Base-by-base conservation (phyloP, 768 basidiomycete genomes). In the Rhizopogon vinicolor region DNA sequence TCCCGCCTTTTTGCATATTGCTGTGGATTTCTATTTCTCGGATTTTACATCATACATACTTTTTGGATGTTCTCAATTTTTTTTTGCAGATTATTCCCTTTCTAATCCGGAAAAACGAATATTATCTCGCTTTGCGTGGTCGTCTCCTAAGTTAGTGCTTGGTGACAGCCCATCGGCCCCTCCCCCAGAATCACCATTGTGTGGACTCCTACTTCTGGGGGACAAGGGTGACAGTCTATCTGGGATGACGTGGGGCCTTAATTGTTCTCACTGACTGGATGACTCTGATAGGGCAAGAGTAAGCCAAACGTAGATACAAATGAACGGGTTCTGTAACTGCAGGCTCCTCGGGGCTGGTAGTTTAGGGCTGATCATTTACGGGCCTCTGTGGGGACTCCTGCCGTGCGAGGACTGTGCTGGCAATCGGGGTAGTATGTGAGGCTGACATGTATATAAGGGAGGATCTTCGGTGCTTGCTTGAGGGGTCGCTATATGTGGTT, bases 311-410 rank as follows among this genome's bases (percentile, higher is more conserved):
- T 76, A 73, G 75, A 83, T 75, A 77, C 76, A 80, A 73, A 70
- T 66, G 48, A 25, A 63, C 65, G 52, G 37, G 22, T 45, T 53
- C 44, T 19, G 25, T 46, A 8, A 25, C 52, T 56, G 52, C 52
- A 33, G 31, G 51, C 52, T 41, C 33, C 22, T 35, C 35, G 35
- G 52, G 29, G 41, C 10, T 40, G n/a, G 41, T 19, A 7, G 33
- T 18, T 29, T 4, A 52, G 25, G 35, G 53, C 40, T 68, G 67
- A 66, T 70, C 53, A 60, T 60, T 59, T 68, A 65, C 65, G 64
- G 65, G 85, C 85, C 79, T 79, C 83, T 84, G 81, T 85, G 84
- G 85, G 87, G 87, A 89, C 88, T 87, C 83, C 78, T 78, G 78
- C 85, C 80, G 75, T 81, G 87, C 85, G 72, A 89, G 88, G 85